Conservation (phyloP, 2,329 filamentous ascomycete species). For the Aschersonia sp. region DNA sequence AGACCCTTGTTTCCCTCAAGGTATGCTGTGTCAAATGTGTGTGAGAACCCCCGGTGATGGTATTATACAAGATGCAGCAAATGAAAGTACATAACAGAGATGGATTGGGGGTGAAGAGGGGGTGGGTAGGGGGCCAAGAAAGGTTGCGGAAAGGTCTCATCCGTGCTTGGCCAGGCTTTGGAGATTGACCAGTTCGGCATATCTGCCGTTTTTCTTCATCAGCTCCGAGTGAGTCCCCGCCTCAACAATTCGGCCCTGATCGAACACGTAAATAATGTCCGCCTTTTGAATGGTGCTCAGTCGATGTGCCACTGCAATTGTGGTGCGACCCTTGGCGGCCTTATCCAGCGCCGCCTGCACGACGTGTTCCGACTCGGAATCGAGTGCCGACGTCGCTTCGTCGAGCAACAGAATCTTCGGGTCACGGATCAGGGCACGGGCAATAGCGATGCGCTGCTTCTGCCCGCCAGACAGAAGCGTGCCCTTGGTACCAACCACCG, state of each 20-base stretch:
- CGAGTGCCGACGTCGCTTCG: constrained; percentile 66
- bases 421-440: constrained; percentile 77
- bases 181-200: constrained; percentile 65
- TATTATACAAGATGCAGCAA: too few relatives aligned
- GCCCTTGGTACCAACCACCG: constrained; percentile 76
- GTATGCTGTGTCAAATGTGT: too few relatives aligned
- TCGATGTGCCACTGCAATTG: constrained; percentile 86
- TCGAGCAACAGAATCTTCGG: constrained; percentile 77
- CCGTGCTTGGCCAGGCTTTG: constrained; percentile 56
- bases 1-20: too few relatives aligned
- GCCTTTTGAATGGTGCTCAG: constrained; percentile 89
- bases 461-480: constrained; percentile 77
- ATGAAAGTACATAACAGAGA: not conserved
- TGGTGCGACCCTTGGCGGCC: constrained; percentile 72
- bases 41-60: too few relatives aligned
- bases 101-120: not conserved
- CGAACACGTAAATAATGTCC: constrained; percentile 93
- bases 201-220: constrained; percentile 55
- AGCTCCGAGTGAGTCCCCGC: constrained; percentile 64
- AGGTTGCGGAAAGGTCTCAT: constrained; percentile 3
- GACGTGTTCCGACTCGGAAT: constrained; percentile 63
- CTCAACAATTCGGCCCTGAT: constrained; percentile 76
- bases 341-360: constrained; percentile 71
- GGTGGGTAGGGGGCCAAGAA: not conserved
- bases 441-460: constrained; percentile 89